phyloP scores from a whole-genome alignment of 1,139 yeast genomes.

The Geotrichum candidum region DNA sequence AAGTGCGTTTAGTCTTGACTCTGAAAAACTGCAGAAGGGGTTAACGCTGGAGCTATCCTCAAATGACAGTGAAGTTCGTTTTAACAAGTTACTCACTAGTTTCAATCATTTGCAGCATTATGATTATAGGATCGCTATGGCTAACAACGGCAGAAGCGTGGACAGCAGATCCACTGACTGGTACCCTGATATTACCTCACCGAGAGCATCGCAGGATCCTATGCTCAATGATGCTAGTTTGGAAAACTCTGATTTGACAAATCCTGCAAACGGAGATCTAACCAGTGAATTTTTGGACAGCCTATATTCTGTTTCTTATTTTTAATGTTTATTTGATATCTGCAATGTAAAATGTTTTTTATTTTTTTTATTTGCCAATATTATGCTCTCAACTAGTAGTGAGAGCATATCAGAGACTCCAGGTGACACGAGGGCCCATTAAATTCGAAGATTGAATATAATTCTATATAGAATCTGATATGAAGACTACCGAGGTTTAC shows the following conservation, averaged over 20 bases:
- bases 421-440: too few species aligned
- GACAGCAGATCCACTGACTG: not conserved
- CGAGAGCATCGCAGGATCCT: not conserved
- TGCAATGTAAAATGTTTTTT: not conserved
- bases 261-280: not conserved
- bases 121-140: not conserved
- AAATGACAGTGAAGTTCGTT: constrained; percentile 4
- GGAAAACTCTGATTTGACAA: not conserved
- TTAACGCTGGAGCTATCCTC: constrained; percentile 12
- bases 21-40: constrained; percentile 4
- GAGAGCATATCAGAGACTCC: too few species aligned
- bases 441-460: too few species aligned
- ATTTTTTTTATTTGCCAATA: not conserved
- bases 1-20: not conserved
- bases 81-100: not conserved
- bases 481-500: too few species aligned
- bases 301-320: not conserved
- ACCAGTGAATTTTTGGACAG: not conserved
- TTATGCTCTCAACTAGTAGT: not conserved
- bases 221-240: not conserved
- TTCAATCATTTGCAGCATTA: not conserved
- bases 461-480: too few species aligned
- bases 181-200: not conserved
- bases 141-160: not conserved
- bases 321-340: not conserved